Evolutionary conservation across 176 grass and related monocot genomes (phyloP).

Genomic region (Tillandsia fasciculata): DNA sequence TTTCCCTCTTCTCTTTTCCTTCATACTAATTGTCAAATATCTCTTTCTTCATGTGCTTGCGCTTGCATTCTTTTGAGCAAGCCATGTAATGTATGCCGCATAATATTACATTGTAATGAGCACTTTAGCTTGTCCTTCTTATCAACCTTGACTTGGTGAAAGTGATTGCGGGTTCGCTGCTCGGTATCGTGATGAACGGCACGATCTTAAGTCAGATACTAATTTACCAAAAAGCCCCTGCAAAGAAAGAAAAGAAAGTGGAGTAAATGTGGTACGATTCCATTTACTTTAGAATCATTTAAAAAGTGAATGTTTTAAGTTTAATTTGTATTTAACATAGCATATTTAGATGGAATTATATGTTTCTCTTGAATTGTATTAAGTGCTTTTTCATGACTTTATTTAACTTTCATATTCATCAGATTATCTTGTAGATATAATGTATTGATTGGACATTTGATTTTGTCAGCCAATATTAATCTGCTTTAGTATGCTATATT

Average conservation of each 20-base stretch:
- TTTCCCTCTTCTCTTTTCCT: background rate
- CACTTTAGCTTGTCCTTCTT: background rate
- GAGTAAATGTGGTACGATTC: slow-evolving; percentile 27
- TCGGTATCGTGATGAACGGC: slow-evolving; percentile 71
- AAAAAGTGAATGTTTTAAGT: too few relatives aligned
- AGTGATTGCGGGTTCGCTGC: slow-evolving; percentile 82
- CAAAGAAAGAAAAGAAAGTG: slow-evolving; percentile 79
- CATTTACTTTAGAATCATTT: too few relatives aligned
- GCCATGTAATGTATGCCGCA: background rate
- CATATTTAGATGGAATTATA: too few relatives aligned
- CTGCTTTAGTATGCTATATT: too few relatives aligned
- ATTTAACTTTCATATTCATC: too few relatives aligned
- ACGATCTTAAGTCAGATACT: slow-evolving; percentile 76
- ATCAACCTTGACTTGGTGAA: slow-evolving; percentile 46
- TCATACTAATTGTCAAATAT: background rate
- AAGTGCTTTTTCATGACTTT: too few relatives aligned
- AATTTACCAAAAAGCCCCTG: slow-evolving; percentile 40
- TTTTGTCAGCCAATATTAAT: too few relatives aligned
- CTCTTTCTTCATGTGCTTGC: background rate
- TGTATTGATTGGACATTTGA: too few relatives aligned
- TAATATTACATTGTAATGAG: background rate
- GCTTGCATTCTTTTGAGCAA: background rate
- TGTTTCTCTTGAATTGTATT: too few relatives aligned
- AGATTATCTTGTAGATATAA: too few relatives aligned
- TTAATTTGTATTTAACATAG: too few relatives aligned